Base-by-base conservation (phyloP, 495 filamentous ascomycete genomes). In the Penicillium malachiteum region DNA sequence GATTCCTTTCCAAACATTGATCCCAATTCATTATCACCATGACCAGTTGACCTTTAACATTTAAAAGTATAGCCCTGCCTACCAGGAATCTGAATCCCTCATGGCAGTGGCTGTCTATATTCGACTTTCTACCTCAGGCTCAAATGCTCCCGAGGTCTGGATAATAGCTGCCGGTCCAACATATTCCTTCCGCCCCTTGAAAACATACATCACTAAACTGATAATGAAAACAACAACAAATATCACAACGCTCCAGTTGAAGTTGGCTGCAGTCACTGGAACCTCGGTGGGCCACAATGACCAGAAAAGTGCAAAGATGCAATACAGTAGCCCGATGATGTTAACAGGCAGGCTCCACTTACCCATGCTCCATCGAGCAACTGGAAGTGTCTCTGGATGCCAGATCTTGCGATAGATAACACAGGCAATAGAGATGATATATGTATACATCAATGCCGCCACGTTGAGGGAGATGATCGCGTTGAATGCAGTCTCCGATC, bases 221-320 rank as follows among this genome's bases (percentile, higher is more conserved):
- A 75, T 56, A 2, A 71, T 33, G 39, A 79, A 70, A 1, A 77
- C 67, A 1, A 47, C 62, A 2, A 56, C 65, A 52, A 73, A 79
- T 7, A 81, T 74, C 12, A 81, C 65, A 7, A 76, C 66, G 17
- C 59, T 59, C 67, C 71, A 85, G 57, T 85, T 84, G 67, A 84
- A 81, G 26, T 71, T 81, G 5, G 71, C 51, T 8, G 63, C 59
- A 1, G 68, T 69, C 10, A 80, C 68, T 0, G 69, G 69, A 9
- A 64, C 62, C 1, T 64, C 52, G 0, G 55, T 66, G 1, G 78
- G 78, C 58, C 78, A 80, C 47, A 73, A 75, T 42, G 68, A 63
- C 68, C 76, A 80, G 44, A 80, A 75, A 12, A 79, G 63, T 3
- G 71, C 60, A 42, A 75, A 72, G 0, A 64, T 35, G 39, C 66